These are phyloP conservation scores for Epichloe uncinata DNA, from an alignment of 2,329 filamentous ascomycete species.

Conservation along the genomic window DNA sequence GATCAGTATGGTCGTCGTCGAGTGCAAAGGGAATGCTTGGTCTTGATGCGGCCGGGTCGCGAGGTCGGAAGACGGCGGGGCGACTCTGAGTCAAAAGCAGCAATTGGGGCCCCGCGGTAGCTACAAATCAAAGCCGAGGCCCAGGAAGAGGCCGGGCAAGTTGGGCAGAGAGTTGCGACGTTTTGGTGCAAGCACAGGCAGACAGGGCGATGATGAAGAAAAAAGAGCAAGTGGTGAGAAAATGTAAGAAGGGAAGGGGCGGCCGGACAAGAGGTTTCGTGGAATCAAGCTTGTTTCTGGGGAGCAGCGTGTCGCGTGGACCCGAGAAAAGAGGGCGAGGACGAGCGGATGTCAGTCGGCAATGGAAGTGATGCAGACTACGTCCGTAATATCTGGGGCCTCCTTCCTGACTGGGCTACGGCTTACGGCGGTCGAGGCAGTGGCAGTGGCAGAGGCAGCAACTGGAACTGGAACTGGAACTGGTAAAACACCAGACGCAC, in stretches of 20 bases:
- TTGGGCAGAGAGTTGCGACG: not conserved
- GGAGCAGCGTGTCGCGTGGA: too few relatives aligned
- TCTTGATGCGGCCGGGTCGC: slow-evolving; percentile 4
- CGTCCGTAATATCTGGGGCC: too few relatives aligned
- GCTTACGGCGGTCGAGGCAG: too few relatives aligned
- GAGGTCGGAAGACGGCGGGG: slow-evolving; percentile 8
- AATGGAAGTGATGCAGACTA: not conserved
- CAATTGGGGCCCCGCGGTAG: slow-evolving; percentile 10
- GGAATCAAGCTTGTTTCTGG: not conserved
- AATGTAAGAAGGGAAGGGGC: not conserved
- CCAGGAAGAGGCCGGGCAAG: not conserved
- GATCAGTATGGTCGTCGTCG: not conserved
- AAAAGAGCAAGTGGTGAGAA: not conserved
- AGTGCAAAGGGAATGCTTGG: slow-evolving; percentile 1
- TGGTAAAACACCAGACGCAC: too few relatives aligned
- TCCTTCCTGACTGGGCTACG: too few relatives aligned
- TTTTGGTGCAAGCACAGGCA: not conserved
- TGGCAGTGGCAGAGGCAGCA: too few relatives aligned
- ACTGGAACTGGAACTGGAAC: too few relatives aligned
- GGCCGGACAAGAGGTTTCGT: too few relatives aligned
- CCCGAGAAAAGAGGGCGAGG: too few relatives aligned
- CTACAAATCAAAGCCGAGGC: slow-evolving; percentile 8
- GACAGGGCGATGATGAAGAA: not conserved
- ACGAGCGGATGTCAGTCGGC: not conserved
- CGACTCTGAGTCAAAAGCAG: slow-evolving; percentile 12